Conservation (phyloP, 164 flowering plant species). For the Saururus chinensis region DNA sequence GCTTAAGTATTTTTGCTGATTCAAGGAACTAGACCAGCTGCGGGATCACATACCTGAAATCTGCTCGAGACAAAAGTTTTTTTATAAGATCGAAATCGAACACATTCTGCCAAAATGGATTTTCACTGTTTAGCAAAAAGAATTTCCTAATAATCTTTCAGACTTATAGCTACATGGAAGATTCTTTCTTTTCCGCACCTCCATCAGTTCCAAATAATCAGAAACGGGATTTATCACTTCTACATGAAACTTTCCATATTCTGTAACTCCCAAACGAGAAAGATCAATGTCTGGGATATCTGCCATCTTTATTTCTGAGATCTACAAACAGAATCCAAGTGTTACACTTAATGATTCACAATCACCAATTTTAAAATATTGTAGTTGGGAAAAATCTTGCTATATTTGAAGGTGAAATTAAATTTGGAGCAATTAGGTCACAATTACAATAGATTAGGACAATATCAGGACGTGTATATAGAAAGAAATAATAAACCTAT, state of each 20-base stretch:
- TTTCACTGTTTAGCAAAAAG: background rate
- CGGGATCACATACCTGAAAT: slow-evolving; percentile 59
- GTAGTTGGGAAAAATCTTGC: too few relatives aligned
- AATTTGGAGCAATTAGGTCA: too few relatives aligned
- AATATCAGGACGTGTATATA: too few relatives aligned
- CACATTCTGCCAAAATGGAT: slow-evolving; percentile 52
- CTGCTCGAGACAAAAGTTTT: slow-evolving; percentile 57
- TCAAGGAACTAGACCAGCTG: background rate
- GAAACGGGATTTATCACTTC: slow-evolving; percentile 94
- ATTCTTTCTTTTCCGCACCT: slow-evolving; percentile 31
- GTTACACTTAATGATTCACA: background rate
- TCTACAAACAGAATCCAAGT: slow-evolving; percentile 26
- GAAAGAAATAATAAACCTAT: too few relatives aligned
- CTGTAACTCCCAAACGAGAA: slow-evolving; percentile 53
- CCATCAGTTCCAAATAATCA: slow-evolving; percentile 89
- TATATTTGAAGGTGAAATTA: too few relatives aligned
- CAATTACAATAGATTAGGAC: too few relatives aligned
- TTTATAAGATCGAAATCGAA: slow-evolving; percentile 85
- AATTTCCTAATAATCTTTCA: background rate
- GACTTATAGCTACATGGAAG: background rate
- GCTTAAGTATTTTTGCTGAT: background rate
- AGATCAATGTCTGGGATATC: slow-evolving; percentile 88
- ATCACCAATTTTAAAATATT: background rate
- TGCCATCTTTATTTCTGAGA: slow-evolving; percentile 84
- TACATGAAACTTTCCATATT: slow-evolving; percentile 67